Evolutionary conservation across 352 stramenopile genomes (phyloP), one percentile per base, ranked within the genome.

Genomic region (Phytophthora chlamydospora): DNA sequence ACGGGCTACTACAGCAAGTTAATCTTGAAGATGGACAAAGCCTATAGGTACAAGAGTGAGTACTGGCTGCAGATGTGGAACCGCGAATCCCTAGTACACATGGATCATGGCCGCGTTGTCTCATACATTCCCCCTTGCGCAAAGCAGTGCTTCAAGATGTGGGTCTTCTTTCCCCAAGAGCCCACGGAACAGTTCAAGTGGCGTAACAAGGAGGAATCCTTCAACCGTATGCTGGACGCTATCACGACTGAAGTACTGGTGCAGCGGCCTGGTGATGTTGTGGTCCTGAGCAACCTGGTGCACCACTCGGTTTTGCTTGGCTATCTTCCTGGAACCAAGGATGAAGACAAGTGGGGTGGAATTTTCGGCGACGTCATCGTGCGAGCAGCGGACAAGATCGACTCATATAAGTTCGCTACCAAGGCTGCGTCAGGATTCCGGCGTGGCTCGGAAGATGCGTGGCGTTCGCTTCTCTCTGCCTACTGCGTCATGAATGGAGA

Each of bases 251-350:
- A 16, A 31, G 40, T 46, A 46, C 40, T 46, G 16, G 40, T 46
- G 40, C 40, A 46, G 31, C n/a, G 40, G n/a, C 12, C 40, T 32
- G 40, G 40, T 32, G 40, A 46, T 46, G 40, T 46, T 16, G 40
- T 46, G 11, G 27, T 32, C 40, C n/a, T 46, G 11, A 46, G 29
- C 40, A 46, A 19, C 40, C 31, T 46, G 40, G 40, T 46, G 27
- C 31, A 46, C 40, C 40, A 46, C 40, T 46, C 40, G 21, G n/a
- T n/a, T n/a, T n/a, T n/a, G n/a, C n/a, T n/a, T n/a, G n/a, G n/a
- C n/a, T n/a, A n/a, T n/a, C n/a, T n/a, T n/a, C n/a, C n/a, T n/a
- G n/a, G n/a, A n/a, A n/a, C n/a, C n/a, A n/a, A n/a, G n/a, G n/a
- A n/a, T n/a, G n/a, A n/a, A n/a, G n/a, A n/a, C n/a, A n/a, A n/a